phyloP scores from a whole-genome alignment of 2,329 filamentous ascomycete genomes.

The Phaeosphaeriaceae sp. region DNA sequence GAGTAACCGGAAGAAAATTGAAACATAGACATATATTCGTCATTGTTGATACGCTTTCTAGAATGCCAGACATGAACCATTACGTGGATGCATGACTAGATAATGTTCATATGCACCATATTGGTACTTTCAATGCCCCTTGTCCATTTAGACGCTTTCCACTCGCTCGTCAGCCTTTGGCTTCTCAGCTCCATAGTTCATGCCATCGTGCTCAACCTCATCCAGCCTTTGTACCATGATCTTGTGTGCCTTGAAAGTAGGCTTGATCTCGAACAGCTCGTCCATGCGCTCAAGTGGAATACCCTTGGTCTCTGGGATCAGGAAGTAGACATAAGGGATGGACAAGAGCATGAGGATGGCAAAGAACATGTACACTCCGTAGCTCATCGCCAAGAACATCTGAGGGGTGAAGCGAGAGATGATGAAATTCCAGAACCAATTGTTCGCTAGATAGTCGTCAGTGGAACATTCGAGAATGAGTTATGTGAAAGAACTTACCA shows the following conservation, averaged over 20 bases:
- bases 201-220: slow-evolving; percentile 43
- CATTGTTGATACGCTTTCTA: no score
- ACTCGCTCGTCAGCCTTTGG: slow-evolving; percentile 35
- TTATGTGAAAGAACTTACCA: background rate
- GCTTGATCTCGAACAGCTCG: slow-evolving; percentile 56
- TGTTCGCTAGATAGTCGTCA: slow-evolving; percentile 53
- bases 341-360: slow-evolving; percentile 57
- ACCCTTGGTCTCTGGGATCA: slow-evolving; percentile 52
- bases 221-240: slow-evolving; percentile 49
- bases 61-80: no score
- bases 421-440: slow-evolving; percentile 78
- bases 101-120: background rate
- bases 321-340: slow-evolving; percentile 49
- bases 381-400: slow-evolving; percentile 63
- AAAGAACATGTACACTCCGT: slow-evolving; percentile 58
- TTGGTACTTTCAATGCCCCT: background rate
- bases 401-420: slow-evolving; percentile 73
- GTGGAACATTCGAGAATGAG: slow-evolving; percentile 1
- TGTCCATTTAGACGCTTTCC: slow-evolving; percentile 8
- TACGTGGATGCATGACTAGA: no score
- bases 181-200: slow-evolving; percentile 39
- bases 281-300: slow-evolving; percentile 59
- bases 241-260: slow-evolving; percentile 51
- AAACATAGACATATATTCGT: background rate
- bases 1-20: no score